Percentiles rank a stretch among this genome's conserved stretches.
Conservation (phyloP, 805 yeast genomes). For the Ogataea pignaliae region DNA sequence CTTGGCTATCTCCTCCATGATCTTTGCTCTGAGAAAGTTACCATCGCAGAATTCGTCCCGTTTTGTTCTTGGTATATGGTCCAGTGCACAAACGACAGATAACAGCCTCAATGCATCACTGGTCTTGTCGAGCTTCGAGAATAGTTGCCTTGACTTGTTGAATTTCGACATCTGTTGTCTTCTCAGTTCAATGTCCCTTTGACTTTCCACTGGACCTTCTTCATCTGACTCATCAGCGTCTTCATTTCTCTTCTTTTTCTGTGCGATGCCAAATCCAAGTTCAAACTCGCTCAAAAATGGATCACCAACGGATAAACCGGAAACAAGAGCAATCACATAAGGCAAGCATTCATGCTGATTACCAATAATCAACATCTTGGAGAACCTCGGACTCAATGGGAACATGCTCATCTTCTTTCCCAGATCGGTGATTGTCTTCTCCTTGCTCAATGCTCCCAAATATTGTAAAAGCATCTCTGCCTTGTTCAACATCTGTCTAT, state of each 20-base stretch:
- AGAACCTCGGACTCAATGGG: constrained; percentile 90
- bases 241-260: constrained; percentile 27
- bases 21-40: constrained; percentile 70
- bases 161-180: constrained; percentile 47
- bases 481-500: constrained; percentile 47
- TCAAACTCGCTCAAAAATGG: constrained; percentile 78
- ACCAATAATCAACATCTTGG: constrained; percentile 84
- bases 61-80: constrained; percentile 58
- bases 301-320: constrained; percentile 91
- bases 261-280: constrained; percentile 45
- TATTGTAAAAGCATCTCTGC: constrained; percentile 67
- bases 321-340: constrained; percentile 85
- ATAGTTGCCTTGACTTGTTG: constrained; percentile 53
- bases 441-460: constrained; percentile 70
- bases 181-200: constrained; percentile 34
- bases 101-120: constrained; percentile 74
- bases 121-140: constrained; percentile 61
- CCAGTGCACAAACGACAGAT: constrained; percentile 84
- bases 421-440: constrained; percentile 60
- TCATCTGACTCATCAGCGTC: constrained; percentile 32
- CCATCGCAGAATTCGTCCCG: constrained; percentile 43
- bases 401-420: constrained; percentile 86
- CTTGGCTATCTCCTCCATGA: constrained; percentile 81
- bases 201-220: constrained; percentile 31
- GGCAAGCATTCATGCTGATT: constrained; percentile 84